Evolutionary conservation across 2,329 filamentous ascomycete species (phyloP).

Genomic region (Cladophialophora bantiana): DNA sequence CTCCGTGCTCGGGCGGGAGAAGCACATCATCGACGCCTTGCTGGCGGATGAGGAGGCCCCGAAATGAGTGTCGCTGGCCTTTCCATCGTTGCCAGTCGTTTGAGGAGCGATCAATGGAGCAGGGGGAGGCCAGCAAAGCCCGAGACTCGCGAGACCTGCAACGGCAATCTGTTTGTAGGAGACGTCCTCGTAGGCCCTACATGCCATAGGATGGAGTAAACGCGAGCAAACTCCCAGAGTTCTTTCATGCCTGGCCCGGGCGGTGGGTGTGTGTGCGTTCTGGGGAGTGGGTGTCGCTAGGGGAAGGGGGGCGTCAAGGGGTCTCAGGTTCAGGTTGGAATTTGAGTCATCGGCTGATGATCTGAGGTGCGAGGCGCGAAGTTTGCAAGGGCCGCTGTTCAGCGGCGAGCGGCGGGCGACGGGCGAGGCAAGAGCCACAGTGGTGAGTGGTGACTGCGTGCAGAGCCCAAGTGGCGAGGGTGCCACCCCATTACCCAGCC

Average conservation of each 20-base stretch:
- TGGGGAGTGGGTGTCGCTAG: slow-evolving; percentile 4
- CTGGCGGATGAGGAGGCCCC: background rate
- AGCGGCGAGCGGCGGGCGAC: background rate
- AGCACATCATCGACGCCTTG: slow-evolving; percentile 10
- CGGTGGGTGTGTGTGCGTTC: background rate
- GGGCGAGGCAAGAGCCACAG: no score
- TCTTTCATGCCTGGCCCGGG: background rate
- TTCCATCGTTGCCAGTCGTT: background rate
- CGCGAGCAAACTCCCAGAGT: background rate
- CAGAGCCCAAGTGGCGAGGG: slow-evolving; percentile 14
- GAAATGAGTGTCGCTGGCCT: background rate
- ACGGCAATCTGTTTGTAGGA: background rate
- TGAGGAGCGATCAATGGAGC: background rate
- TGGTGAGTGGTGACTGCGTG: background rate
- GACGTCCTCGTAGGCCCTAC: background rate
- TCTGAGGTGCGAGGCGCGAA: slow-evolving; percentile 17
- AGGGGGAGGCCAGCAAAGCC: background rate
- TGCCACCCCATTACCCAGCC: slow-evolving; percentile 21
- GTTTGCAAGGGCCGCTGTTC: slow-evolving; percentile 12
- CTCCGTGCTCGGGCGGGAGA: slow-evolving; percentile 10
- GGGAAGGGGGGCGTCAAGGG: background rate
- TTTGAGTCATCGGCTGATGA: slow-evolving; percentile 37
- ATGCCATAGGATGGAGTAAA: background rate
- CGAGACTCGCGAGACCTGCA: background rate
- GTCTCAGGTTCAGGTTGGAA: slow-evolving; percentile 8